phyloP scores from a whole-genome alignment of 2,329 filamentous ascomycete genomes.

The Botrytis paeoniae region DNA sequence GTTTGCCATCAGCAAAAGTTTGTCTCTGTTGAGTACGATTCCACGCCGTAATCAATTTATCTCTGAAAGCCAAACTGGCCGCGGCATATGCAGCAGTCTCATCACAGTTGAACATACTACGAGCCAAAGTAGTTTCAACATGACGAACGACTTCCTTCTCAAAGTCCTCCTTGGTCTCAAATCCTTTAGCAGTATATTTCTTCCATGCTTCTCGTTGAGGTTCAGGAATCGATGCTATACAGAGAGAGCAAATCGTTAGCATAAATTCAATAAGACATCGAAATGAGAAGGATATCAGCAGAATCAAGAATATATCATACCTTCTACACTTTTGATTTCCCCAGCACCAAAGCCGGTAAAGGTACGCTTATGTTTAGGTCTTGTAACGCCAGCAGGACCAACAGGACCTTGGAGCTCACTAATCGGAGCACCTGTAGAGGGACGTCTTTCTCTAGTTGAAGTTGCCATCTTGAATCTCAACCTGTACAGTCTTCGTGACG shows the following conservation, averaged over 20 bases:
- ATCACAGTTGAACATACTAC: slow-evolving; percentile 97
- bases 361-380: slow-evolving; percentile 97
- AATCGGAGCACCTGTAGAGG: slow-evolving; percentile 78
- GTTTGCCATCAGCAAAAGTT: slow-evolving; percentile 85
- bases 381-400: slow-evolving; percentile 71
- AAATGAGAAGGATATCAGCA: background rate
- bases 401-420: slow-evolving; percentile 83
- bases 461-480: background rate
- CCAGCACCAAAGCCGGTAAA: slow-evolving; percentile 85
- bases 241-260: slow-evolving; percentile 3
- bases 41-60: slow-evolving; percentile 92
- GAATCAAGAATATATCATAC: slow-evolving; percentile 46
- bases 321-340: slow-evolving; percentile 93
- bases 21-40: slow-evolving; percentile 97
- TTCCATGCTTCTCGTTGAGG: slow-evolving; percentile 79
- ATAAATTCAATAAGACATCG: background rate
- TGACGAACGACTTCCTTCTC: slow-evolving; percentile 85
- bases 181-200: slow-evolving; percentile 61
- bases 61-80: slow-evolving; percentile 86
- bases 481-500: background rate
- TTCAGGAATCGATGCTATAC: slow-evolving; percentile 76
- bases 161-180: slow-evolving; percentile 79
- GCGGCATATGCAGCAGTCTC: slow-evolving; percentile 89
- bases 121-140: slow-evolving; percentile 92
- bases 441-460: slow-evolving; percentile 64